Evolutionary conservation across 148 eudicot genomes (phyloP), one percentile per base, ranked within the genome.

Genomic region (Rhododendron ovatum): DNA sequence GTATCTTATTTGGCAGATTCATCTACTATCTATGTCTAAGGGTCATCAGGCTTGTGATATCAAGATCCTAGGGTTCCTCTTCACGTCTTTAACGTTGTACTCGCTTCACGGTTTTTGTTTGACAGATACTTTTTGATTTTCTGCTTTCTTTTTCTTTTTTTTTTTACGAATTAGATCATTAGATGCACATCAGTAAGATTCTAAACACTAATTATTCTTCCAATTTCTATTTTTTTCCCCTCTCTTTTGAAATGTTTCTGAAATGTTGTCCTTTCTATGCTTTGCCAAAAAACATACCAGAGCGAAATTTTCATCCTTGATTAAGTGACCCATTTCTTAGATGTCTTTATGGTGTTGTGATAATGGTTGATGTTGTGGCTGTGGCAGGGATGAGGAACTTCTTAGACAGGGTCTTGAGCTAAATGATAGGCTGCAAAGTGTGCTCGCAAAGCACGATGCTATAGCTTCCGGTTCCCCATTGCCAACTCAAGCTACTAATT

Each of bases 341-440:
- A 93, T 93, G 28, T 61, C 13, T 47, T 85, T 53, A 30, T 55
- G 53, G 30, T n/a, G 30, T 30, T 75, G 55, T 50, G 76, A 55
- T 84, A 18, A 88, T 82, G 80, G 80, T 81, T 81, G 9, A 80
- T 67, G 69, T 86, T 50, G 73, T 37, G 73, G 48, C 37, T 82
- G 73, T 84, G 79, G 78, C 91, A 95, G 98, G 87, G 98, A 95
- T 84, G 98, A 95, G 85, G 95, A 90, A 83, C 94, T 97, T 89
- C 98, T 95, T 74, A 91, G 86, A 65, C 91, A 88, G 90, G 98
- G 98, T 80, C 94, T 97, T 80, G 95, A 93, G 84, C 87, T 97
- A 88, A 95, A 95, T 88, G 99, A 95, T 88, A 83, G 85, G 53
- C 82, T 97, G 90, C 98, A 97, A 89, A 89, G 41, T 82, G 93